phyloP scores from a whole-genome alignment of 1,284 basidiomycete species.

The Rhodotorula sp. region DNA sequence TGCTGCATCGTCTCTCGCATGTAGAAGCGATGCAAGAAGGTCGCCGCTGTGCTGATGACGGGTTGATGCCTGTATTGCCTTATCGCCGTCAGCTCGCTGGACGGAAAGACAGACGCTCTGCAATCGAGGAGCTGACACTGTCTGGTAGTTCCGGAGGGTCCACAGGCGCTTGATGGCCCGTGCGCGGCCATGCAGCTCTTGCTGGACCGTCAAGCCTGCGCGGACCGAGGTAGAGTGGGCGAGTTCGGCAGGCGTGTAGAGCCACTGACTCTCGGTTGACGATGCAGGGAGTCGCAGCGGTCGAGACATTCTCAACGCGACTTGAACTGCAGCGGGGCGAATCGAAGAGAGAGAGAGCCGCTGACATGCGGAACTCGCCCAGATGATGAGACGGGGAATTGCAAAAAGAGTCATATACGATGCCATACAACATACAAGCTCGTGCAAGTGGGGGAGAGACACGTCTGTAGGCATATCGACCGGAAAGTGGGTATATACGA shows the following conservation, averaged over 20 bases:
- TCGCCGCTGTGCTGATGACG: constrained; percentile 41
- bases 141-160: constrained; percentile 1
- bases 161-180: constrained; percentile 21
- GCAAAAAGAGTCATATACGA: too few relatives aligned
- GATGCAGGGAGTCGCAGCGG: constrained; percentile 10
- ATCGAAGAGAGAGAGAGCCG: not conserved
- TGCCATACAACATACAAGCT: not conserved
- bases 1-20: constrained; percentile 42
- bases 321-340: not conserved
- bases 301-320: not conserved
- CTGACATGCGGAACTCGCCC: not conserved
- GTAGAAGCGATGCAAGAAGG: constrained; percentile 46
- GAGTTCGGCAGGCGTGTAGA: constrained; percentile 24
- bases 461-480: too few relatives aligned
- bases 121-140: not conserved
- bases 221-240: constrained; percentile 25
- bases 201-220: constrained; percentile 8
- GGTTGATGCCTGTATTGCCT: constrained; percentile 30
- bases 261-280: constrained; percentile 32
- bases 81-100: not conserved
- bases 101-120: too few relatives aligned
- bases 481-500: too few relatives aligned
- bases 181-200: constrained; percentile 18
- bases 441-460: too few relatives aligned
- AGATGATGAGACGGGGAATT: too few relatives aligned